These are phyloP conservation scores for Ophiostoma fasciatum DNA, from an alignment of 2,329 filamentous ascomycete species.

Conservation along the genomic window DNA sequence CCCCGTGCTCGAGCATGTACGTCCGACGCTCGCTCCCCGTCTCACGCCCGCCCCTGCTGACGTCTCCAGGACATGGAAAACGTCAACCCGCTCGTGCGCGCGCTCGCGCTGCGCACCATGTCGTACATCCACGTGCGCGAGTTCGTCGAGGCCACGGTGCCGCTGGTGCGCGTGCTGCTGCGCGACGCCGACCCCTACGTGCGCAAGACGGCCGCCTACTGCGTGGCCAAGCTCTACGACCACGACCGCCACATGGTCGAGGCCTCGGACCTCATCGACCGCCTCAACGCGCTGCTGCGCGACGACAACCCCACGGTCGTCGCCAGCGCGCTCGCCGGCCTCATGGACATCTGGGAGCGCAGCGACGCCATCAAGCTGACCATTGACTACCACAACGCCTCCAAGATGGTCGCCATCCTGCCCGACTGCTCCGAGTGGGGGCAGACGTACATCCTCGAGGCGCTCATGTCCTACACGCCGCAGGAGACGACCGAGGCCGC, in stretches of 20 bases:
- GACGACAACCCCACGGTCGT: conserved; percentile 98
- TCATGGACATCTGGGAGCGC: conserved; percentile 98
- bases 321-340: conserved; percentile 73
- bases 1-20: conserved; percentile 67
- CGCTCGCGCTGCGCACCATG: conserved; percentile 83
- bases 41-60: not conserved
- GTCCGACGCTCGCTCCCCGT: conserved; percentile 12
- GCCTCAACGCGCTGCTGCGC: conserved; percentile 73
- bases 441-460: conserved; percentile 95
- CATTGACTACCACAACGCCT: conserved; percentile 93
- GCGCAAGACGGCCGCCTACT: conserved; percentile 91
- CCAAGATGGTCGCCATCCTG: conserved; percentile 93
- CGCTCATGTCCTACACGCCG: conserved; percentile 93
- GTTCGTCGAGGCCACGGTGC: conserved; percentile 82
- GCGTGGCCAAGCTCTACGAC: conserved; percentile 94
- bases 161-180: conserved; percentile 68
- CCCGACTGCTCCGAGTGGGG: conserved; percentile 99
- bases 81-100: conserved; percentile 78
- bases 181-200: conserved; percentile 88
- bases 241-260: conserved; percentile 88
- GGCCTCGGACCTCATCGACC: conserved; percentile 78
- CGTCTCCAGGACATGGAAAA: conserved; percentile 72
- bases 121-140: conserved; percentile 95
- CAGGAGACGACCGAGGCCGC: conserved; percentile 80
- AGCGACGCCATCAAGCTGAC: conserved; percentile 96